These are phyloP conservation scores for Talaromyces adpressus DNA, from an alignment of 495 filamentous ascomycete genomes.

Conservation along the genomic window DNA sequence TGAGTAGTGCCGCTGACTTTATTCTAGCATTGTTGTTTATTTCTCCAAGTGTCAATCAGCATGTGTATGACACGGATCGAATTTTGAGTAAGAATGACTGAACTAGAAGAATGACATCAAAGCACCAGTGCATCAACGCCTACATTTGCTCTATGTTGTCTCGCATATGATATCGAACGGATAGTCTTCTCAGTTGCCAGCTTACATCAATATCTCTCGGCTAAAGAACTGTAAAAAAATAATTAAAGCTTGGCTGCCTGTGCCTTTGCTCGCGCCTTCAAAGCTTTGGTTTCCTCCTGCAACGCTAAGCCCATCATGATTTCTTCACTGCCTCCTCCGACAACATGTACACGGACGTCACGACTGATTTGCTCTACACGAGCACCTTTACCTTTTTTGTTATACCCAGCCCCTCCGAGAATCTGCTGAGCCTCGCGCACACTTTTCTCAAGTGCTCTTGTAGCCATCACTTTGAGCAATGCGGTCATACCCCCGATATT, in stretches of 20 bases:
- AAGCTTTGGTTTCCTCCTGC: conserved; percentile 34
- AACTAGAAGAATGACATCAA: no score
- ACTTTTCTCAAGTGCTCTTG: conserved; percentile 46
- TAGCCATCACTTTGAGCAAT: conserved; percentile 47
- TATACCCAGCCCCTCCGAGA: conserved; percentile 51
- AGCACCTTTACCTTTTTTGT: conserved; percentile 43
- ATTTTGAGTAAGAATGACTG: background rate
- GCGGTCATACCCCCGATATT: conserved; percentile 44
- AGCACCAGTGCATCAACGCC: no score
- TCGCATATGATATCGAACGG: no score
- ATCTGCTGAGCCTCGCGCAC: conserved; percentile 56
- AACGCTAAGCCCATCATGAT: conserved; percentile 48
- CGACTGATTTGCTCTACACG: conserved; percentile 50
- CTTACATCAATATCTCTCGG: background rate
- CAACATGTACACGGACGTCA: conserved; percentile 50
- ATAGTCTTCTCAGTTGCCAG: background rate
- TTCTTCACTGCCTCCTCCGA: conserved; percentile 53
- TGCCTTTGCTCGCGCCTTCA: conserved; percentile 24
- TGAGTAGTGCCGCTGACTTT: no score
- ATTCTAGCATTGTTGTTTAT: no score
- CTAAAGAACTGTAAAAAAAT: background rate
- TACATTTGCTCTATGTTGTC: no score
- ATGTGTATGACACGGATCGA: background rate
- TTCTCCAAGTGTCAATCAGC: no score
- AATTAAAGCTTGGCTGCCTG: conserved; percentile 24